phyloP scores from a whole-genome alignment of 441 rosid genomes.

The Eutrema salsugineum region DNA sequence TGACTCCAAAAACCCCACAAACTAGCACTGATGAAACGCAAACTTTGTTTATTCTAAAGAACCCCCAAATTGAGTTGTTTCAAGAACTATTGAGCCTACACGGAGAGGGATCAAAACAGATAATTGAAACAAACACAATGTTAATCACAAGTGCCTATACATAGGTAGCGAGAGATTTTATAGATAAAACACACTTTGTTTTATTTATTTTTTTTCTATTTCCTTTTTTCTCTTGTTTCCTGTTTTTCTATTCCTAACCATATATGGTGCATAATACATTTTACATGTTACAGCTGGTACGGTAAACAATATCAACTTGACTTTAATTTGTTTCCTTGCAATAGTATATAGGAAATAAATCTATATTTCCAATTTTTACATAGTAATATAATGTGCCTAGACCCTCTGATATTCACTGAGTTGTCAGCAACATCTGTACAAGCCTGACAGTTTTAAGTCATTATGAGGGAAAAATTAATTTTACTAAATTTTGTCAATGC shows the following conservation, averaged over 20 bases:
- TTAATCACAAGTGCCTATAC: background rate
- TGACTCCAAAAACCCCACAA: background rate
- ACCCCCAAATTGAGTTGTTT: background rate
- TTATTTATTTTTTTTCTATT: background rate
- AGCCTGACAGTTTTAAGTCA: background rate
- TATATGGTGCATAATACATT: background rate
- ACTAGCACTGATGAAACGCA: background rate
- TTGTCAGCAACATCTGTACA: background rate
- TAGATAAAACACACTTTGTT: background rate
- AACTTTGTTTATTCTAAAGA: background rate
- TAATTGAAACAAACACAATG: background rate
- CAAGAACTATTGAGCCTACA: background rate
- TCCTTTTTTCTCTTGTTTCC: background rate
- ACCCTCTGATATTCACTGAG: background rate
- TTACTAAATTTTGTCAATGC: background rate
- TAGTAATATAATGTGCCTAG: background rate
- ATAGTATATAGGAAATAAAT: background rate
- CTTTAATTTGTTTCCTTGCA: background rate
- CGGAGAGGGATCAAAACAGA: background rate
- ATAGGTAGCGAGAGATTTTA: background rate
- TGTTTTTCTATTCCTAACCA: background rate
- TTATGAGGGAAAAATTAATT: background rate
- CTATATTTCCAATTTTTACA: background rate
- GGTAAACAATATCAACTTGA: background rate
- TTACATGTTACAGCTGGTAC: background rate